Percentiles rank a stretch among this genome's conserved stretches.
Evolutionary conservation across 73 alveolate genomes (phyloP).

Genomic region (Paraurostyla sp.): DNA sequence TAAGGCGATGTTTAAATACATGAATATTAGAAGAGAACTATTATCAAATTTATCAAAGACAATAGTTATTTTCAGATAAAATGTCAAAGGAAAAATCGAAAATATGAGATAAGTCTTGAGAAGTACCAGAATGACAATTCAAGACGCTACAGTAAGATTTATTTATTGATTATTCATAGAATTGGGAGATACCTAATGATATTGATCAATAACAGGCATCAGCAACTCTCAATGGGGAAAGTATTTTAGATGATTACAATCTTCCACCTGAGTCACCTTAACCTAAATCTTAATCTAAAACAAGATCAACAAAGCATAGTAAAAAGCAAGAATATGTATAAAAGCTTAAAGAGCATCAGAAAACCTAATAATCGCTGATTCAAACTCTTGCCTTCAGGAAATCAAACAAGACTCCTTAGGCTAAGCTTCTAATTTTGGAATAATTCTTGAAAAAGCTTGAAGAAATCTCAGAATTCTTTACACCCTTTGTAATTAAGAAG

Average conservation of each 20-base stretch:
- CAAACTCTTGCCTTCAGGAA: conserved; percentile 8
- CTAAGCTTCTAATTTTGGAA: not conserved
- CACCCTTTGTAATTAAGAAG: not conserved
- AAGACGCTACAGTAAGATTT: conserved; percentile 32
- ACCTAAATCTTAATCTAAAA: not conserved
- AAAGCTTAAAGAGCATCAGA: conserved; percentile 29
- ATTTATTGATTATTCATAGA: not conserved
- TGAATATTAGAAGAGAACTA: conserved; percentile 7
- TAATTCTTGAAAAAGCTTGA: not conserved
- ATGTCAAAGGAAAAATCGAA: conserved; percentile 3
- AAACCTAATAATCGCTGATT: conserved; percentile 14
- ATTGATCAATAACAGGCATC: not conserved
- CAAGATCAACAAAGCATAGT: not conserved
- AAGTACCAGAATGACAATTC: not conserved
- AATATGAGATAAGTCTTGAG: not conserved
- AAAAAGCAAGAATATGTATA: conserved; percentile 27
- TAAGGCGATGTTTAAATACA: not conserved
- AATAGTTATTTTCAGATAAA: not conserved
- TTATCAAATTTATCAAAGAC: conserved; percentile 17
- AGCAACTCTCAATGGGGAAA: not conserved
- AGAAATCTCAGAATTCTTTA: not conserved
- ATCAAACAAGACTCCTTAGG: conserved; percentile 31
- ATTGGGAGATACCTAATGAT: conserved; percentile 41
- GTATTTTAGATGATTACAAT: not conserved
- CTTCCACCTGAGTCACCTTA: too few species aligned